These are phyloP conservation scores for Arxiozyma slooffiae DNA, from an alignment of 1,139 yeast species.

Conservation along the genomic window DNA sequence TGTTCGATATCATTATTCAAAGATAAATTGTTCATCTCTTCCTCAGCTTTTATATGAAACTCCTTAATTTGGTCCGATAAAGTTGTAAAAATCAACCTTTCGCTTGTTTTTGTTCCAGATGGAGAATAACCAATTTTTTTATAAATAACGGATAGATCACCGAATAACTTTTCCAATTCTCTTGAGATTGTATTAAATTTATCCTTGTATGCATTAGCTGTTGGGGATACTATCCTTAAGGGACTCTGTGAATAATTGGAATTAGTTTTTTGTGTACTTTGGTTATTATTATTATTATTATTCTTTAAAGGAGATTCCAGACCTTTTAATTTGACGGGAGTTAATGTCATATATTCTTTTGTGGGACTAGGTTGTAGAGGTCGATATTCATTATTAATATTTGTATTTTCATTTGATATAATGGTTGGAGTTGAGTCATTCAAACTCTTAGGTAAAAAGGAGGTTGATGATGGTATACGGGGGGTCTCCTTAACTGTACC, in stretches of 20 bases:
- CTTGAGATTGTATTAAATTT: conserved; percentile 29
- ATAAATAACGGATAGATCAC: conserved; percentile 31
- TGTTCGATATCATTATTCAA: conserved; percentile 27
- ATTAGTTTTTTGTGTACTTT: background rate
- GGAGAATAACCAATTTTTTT: conserved; percentile 34
- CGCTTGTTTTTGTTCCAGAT: conserved; percentile 31
- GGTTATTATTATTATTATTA: too few species aligned
- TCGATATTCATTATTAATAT: background rate
- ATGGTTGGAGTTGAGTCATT: background rate
- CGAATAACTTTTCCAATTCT: conserved; percentile 29
- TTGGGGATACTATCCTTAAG: conserved; percentile 4
- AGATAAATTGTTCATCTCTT: conserved; percentile 26
- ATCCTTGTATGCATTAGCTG: conserved; percentile 22
- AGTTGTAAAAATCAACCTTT: conserved; percentile 29
- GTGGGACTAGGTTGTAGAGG: conserved; percentile 4
- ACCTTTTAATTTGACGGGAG: conserved; percentile 20
- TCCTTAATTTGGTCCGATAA: conserved; percentile 31
- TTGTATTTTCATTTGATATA: background rate
- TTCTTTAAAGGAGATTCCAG: conserved; percentile 16
- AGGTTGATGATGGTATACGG: background rate
- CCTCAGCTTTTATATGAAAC: conserved; percentile 31
- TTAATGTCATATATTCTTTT: conserved; percentile 12
- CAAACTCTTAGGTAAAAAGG: background rate
- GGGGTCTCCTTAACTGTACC: conserved; percentile 27
- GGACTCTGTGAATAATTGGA: conserved; percentile 1